Base-by-base conservation (phyloP, 257 asterid species). In the Cynanchum wilfordii region DNA sequence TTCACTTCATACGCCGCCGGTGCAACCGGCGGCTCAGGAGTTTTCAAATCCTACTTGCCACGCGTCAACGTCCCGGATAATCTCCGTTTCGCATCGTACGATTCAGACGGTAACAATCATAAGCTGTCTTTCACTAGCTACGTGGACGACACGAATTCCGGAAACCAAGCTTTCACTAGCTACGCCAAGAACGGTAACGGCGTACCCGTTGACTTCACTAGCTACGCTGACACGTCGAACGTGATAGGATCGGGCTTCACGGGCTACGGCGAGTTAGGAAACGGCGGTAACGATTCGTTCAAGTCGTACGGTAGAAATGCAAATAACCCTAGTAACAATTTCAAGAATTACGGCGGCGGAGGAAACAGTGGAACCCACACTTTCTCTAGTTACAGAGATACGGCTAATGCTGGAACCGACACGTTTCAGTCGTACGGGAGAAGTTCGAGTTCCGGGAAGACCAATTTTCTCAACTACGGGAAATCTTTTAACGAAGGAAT, bases 231-330 rank as follows among this genome's bases (percentile, higher is more conserved):
- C 40, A 81, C 88, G 0, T 89, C 98, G 0, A 92, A 92, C 56
- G 96, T 92, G 22, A 78, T 90, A 40, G 96, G 86, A 15, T 90
- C 98, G 36, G 52, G 76, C 3, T 92, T 92, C 19, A 27, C 86
- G 1, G 88, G 95, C 4, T 92, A 92, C 49, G 86, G 94, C 7
- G 88, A 83, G 71, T 44, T 81, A 51, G 96, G 88, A 2, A 90
- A 88, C 51, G 77, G 82, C 0, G 98, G 82, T 2, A 90, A 92
- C 51, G 96, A 92, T 40, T 86, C 98, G 2, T 92, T 92, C 82
- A 92, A 86, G 82, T 82, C 80, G 5, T 92, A 92, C 52, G 27
- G 85, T 4, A 64, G 67, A 1, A 90, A 92, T 56, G 86, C 96
- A 2, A 92, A 92, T 64, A 92, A 92, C 10, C 97, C 98, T 0